phyloP scores from a whole-genome alignment of 306 rosid genomes.

The Urtica urens region DNA sequence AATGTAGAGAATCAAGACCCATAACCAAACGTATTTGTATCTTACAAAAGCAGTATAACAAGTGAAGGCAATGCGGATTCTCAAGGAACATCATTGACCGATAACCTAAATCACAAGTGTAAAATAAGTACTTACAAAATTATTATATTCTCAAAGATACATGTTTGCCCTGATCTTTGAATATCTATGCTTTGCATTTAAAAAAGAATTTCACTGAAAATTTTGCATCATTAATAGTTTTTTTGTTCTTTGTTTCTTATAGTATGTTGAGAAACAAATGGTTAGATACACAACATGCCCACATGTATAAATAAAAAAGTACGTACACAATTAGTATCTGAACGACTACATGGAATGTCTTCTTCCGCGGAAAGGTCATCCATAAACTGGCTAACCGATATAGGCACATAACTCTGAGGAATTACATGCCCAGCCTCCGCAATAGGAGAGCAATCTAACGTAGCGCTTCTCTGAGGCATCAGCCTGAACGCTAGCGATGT shows the following conservation, averaged over 20 bases:
- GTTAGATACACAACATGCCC: too few species aligned
- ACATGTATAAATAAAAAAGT: conserved; percentile 4
- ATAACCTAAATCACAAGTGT: too few species aligned
- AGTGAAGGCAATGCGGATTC: neutral
- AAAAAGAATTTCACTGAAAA: too few species aligned
- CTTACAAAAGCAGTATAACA: neutral
- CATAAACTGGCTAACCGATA: conserved; percentile 99
- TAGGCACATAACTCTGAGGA: conserved; percentile 77
- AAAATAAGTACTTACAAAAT: too few species aligned
- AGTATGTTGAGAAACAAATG: too few species aligned
- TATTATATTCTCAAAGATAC: too few species aligned
- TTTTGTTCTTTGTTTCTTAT: too few species aligned
- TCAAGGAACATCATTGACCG: neutral
- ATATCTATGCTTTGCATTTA: too few species aligned
- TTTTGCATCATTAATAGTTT: too few species aligned
- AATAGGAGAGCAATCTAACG: conserved; percentile 85
- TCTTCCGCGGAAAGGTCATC: conserved; percentile 92
- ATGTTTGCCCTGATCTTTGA: too few species aligned
- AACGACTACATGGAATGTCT: conserved; percentile 52
- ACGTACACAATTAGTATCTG: conserved; percentile 58
- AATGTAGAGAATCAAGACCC: too few species aligned
- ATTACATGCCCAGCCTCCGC: conserved; percentile 94
- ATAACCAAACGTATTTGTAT: too few species aligned
- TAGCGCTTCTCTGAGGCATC: conserved; percentile 91
- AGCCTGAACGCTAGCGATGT: conserved; percentile 88